Base-by-base conservation (phyloP, 331 rosid genomes). In the Cydonia oblonga region DNA sequence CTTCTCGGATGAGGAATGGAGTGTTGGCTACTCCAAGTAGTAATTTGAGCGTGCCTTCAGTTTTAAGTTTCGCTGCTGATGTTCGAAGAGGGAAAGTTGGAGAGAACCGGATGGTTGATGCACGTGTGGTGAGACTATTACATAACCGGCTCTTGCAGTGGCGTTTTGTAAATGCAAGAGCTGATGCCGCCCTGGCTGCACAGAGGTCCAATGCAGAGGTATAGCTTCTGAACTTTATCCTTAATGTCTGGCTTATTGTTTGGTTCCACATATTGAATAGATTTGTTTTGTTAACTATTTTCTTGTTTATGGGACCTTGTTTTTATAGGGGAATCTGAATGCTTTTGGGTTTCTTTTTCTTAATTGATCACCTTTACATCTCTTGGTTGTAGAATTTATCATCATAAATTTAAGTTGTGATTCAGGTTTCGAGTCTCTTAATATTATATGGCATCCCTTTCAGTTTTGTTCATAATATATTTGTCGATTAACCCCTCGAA, bases 171-270 rank as follows among this genome's bases (percentile, higher is more conserved):
- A 91, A 95, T 73, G 97, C 96, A 51, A 90, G 88, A 75, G 88
- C 88, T 62, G 84, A 82, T 79, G 71, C 84, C 81, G 52, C 93
- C 13, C 87, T 86, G 56, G 84, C 86, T 72, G 80, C 76, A 26
- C 99, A 87, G 84, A 86, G 67, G 70, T 67, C 83, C 79, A 95
- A 85, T 81, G 89, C 96, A 23, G 99, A 95, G 97, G 99, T 95
- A 70, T 66, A 59, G 7, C 61, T 78, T 68, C 60, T 66, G 75
- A 22, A 67, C 74, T 56, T 32, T 5, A 68, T 30, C 30, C 51
- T 32, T 24, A 19, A 49, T 18, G 54, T 6, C 20, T 16, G 54
- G 54, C 13, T 51, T 4, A 6, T 26, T 26, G 49, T 29, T 57
- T 23, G 23, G 18, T 63, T 71, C 13, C 4, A 13, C n/a, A 49